These are phyloP conservation scores for Pseudogymnoascus sp. DNA, from an alignment of 2,329 filamentous ascomycete species.

Conservation along the genomic window DNA sequence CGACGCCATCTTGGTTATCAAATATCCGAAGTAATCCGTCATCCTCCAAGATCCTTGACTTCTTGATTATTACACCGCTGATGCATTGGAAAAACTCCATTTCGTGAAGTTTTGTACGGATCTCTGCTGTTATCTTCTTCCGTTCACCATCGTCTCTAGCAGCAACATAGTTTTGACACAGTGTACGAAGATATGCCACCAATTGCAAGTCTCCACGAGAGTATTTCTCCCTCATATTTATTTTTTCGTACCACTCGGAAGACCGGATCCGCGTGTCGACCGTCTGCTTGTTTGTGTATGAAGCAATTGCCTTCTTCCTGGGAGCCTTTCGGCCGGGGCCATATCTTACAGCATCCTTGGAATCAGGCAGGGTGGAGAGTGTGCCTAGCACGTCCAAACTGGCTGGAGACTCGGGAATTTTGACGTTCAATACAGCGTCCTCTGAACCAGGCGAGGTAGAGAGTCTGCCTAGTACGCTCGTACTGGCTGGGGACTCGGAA, in stretches of 20 bases:
- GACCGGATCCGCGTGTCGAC: conserved; percentile 6
- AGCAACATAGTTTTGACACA: conserved; percentile 14
- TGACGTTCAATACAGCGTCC: background rate
- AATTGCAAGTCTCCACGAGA: conserved; percentile 10
- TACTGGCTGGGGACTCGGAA: background rate
- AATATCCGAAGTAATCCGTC: conserved; percentile 36
- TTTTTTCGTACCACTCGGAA: conserved; percentile 14
- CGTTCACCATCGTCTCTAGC: background rate
- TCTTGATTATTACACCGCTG: conserved; percentile 18
- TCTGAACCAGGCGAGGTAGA: background rate
- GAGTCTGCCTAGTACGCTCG: background rate
- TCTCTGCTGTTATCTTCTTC: conserved; percentile 10
- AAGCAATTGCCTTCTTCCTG: conserved; percentile 2
- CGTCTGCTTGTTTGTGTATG: conserved; percentile 5
- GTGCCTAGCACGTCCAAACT: background rate
- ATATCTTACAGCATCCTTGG: conserved; percentile 1
- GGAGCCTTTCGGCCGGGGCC: conserved; percentile 8
- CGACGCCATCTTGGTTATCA: conserved; percentile 16
- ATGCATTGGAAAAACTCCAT: conserved; percentile 21
- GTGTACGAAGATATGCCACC: conserved; percentile 11
- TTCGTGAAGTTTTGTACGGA: conserved; percentile 22
- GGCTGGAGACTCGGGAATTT: background rate
- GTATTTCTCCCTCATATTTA: conserved; percentile 10
- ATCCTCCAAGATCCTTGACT: conserved; percentile 23
- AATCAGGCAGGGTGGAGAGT: background rate